Base-by-base conservation (phyloP, 305 asterid genomes). In the Ajuga reptans region DNA sequence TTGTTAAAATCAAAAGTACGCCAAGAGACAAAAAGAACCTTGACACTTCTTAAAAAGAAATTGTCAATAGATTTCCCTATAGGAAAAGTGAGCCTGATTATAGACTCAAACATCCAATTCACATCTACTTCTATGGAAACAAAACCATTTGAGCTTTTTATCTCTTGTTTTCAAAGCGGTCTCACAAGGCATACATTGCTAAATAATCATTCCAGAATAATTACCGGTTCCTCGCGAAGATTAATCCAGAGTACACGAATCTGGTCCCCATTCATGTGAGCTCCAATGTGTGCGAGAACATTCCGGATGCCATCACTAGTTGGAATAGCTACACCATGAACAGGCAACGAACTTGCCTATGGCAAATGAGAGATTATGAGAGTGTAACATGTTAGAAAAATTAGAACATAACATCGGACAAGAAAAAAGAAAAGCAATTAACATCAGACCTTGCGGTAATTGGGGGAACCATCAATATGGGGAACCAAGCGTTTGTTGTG, bases 211-310 rank as follows among this genome's bases (percentile, higher is more conserved):
- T 64, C 71, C 27, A 21, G 64, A 66, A 72, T 50, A 51, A 69
- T 77, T 88, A 92, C 98, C 87, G 98, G 98, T 77, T 93, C 98
- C 88, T 93, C 98, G 0, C 97, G 97, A 57, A 93, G 95, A 73
- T 80, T 93, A 74, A 90, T 83, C 97, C 98, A 93, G 66, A 93
- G 98, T 39, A 87, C 84, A 71, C 80, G 90, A 72, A 80, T 81
- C 37, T 79, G 81, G 66, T 81, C 87, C 77, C 90, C 87, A 18
- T 76, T 80, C 61, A 77, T 69, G 80, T 88, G 82, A 74, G 93
- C 84, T 68, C 95, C 90, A 78, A 93, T 93, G 82, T 87, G 85
- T 69, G 82, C 77, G 50, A 93, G 98, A 81, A 93, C 97, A 84
- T 93, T 90, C 34, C 82, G 87, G 76, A 93, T 93, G 74, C 98